Percentiles rank a stretch among this genome's conserved stretches.
These are phyloP conservation scores for Cyberlindnera lachancei DNA, from an alignment of 805 yeast genomes.

Conservation along the genomic window DNA sequence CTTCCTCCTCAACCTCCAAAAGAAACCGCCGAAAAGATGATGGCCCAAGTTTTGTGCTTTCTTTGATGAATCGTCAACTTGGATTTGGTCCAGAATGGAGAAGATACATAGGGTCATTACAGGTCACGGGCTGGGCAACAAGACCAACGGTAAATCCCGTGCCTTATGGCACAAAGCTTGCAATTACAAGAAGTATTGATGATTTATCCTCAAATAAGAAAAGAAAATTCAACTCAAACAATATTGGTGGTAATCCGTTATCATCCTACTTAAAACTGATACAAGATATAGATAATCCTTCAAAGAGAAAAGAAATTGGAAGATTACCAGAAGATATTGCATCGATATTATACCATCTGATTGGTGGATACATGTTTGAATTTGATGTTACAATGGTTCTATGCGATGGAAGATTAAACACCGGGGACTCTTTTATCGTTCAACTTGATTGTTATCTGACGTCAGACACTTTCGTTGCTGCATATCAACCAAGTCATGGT, in stretches of 20 bases:
- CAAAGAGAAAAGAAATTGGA: slow-evolving; percentile 54
- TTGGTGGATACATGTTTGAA: slow-evolving; percentile 44
- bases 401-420: slow-evolving; percentile 50
- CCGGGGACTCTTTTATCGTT: slow-evolving; percentile 71
- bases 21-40: not conserved
- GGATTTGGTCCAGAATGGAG: slow-evolving; percentile 22
- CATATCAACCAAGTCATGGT: slow-evolving; percentile 10
- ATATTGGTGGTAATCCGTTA: no score
- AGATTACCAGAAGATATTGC: slow-evolving; percentile 69
- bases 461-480: slow-evolving; percentile 24
- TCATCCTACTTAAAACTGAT: slow-evolving; percentile 28
- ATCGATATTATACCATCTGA: slow-evolving; percentile 52
- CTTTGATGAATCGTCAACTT: not conserved
- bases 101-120: slow-evolving; percentile 51
- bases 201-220: slow-evolving; percentile 13
- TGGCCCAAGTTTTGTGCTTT: no score
- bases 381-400: slow-evolving; percentile 54
- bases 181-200: slow-evolving; percentile 31
- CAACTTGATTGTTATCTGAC: slow-evolving; percentile 61
- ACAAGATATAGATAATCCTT: slow-evolving; percentile 19
- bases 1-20: slow-evolving; percentile 1
- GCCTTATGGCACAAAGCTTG: slow-evolving; percentile 36
- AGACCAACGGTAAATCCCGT: slow-evolving; percentile 48
- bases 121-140: slow-evolving; percentile 65
- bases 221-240: slow-evolving; percentile 17